Base-by-base conservation (phyloP, 495 filamentous ascomycete species). In the Darksidea phi region DNA sequence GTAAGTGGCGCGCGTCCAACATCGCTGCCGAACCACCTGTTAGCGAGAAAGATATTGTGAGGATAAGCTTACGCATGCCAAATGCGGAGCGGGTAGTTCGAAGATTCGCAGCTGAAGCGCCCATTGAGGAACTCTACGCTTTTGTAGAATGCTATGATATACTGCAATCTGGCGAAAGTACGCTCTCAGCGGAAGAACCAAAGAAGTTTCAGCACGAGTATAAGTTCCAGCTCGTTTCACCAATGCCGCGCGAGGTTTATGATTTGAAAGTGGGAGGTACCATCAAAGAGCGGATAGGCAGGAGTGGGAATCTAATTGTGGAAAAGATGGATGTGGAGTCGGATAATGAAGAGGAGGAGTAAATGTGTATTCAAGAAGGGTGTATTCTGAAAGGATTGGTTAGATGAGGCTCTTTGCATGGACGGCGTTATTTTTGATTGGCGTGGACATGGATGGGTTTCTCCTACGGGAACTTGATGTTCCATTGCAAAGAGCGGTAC, bases 61-160 rank as follows among this genome's bases (percentile, higher is more conserved):
- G 91, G 7, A 81, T 97, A 41, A 91, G 87, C 42, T 78, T 98
- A 24, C 86, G 91, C 58, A 80, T 96, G 74, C 84, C 84, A 1
- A 78, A 78, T 28, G 87, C 85, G 0, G 83, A 90, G 48, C 78
- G 92, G 0, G 80, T 96, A 1, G 82, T 93, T 57, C 82, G 93
- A 28, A 80, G 78, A 48, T 97, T 98, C 66, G 66, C 76, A 1
- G 75, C 78, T 2, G 76, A 82, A 1, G 82, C 86, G 0, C 76
- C 77, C 1, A 75, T 97, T 25, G 94, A 98, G 70, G 91, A 96
- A 67, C 74, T 98, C 0, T 97, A 98, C 74, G 95, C 93, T 1
- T 96, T 95, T 74, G 91, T 97, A 1, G 95, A 97, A 69, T 97
- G 94, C 73, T 86, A 93, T 71, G 86, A 90, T 52, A 57, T 86